Percentiles rank a stretch among this genome's conserved stretches.
phyloP scores from a whole-genome alignment of 805 yeast genomes.

The Hanseniaspora valbyensis region DNA sequence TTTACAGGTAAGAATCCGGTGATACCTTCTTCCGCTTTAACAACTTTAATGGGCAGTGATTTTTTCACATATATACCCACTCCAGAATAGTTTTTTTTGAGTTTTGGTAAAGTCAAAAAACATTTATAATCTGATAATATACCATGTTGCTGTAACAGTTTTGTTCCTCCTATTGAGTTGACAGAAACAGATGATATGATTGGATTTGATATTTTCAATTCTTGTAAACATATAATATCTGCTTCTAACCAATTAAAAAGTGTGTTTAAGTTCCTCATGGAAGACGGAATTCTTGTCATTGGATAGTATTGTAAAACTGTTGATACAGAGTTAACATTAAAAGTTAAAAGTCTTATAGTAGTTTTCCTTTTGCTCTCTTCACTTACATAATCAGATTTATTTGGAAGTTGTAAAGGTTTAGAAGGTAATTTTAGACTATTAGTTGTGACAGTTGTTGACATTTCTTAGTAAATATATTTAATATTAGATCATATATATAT shows the following conservation, averaged over 20 bases:
- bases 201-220: slow-evolving; percentile 52
- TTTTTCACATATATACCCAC: slow-evolving; percentile 68
- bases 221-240: slow-evolving; percentile 80
- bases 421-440: neutral
- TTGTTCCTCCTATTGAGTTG: neutral
- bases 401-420: slow-evolving; percentile 2
- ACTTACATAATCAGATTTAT: slow-evolving; percentile 7
- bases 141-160: slow-evolving; percentile 32
- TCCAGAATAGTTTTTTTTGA: slow-evolving; percentile 80
- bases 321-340: slow-evolving; percentile 76
- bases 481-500: neutral
- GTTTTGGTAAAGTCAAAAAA: slow-evolving; percentile 56
- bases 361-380: neutral
- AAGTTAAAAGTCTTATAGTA: slow-evolving; percentile 45
- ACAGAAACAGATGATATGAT: slow-evolving; percentile 25
- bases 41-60: slow-evolving; percentile 43
- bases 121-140: slow-evolving; percentile 46
- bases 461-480: too few species aligned
- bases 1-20: slow-evolving; percentile 46
- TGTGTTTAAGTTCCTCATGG: slow-evolving; percentile 23
- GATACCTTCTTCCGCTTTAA: slow-evolving; percentile 82
- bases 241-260: slow-evolving; percentile 48
- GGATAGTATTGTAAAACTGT: slow-evolving; percentile 77
- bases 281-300: slow-evolving; percentile 45
- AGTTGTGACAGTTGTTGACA: too few species aligned